Conservation (phyloP, 2,329 filamentous ascomycete genomes). For the Cladosporium sp. region DNA sequence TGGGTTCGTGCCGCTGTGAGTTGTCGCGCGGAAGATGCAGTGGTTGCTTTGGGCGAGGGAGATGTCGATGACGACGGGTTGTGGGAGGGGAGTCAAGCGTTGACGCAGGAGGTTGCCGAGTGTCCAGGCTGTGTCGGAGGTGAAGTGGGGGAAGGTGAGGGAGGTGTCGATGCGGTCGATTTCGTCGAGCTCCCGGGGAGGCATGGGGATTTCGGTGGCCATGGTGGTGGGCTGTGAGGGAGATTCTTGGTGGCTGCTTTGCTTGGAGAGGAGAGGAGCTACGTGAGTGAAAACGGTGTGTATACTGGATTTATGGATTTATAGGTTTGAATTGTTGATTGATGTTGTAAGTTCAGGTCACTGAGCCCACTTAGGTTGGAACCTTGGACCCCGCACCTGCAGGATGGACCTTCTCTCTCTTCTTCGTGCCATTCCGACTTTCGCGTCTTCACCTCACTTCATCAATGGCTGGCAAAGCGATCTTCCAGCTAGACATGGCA, state of each 20-base stretch:
- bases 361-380: neutral
- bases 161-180: constrained; percentile 40
- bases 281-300: neutral
- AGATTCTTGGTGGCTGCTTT: neutral
- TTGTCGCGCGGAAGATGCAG: constrained; percentile 64
- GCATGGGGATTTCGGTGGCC: constrained; percentile 6
- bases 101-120: constrained; percentile 62
- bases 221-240: constrained; percentile 4
- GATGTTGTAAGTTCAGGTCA: neutral
- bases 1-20: constrained; percentile 61
- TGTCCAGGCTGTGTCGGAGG: constrained; percentile 59
- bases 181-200: constrained; percentile 33
- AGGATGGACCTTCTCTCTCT: neutral
- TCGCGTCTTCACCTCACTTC: neutral
- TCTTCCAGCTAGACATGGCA: no score
- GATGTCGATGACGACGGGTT: constrained; percentile 61
- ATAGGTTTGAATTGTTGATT: neutral
- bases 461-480: no score
- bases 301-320: neutral
- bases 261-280: neutral
- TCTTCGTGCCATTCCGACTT: neutral
- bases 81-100: constrained; percentile 54
- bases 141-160: constrained; percentile 54
- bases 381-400: neutral
- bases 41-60: constrained; percentile 50